These are phyloP conservation scores for Strigomonas culicis DNA, from an alignment of 208 protist genomes.

Conservation along the genomic window DNA sequence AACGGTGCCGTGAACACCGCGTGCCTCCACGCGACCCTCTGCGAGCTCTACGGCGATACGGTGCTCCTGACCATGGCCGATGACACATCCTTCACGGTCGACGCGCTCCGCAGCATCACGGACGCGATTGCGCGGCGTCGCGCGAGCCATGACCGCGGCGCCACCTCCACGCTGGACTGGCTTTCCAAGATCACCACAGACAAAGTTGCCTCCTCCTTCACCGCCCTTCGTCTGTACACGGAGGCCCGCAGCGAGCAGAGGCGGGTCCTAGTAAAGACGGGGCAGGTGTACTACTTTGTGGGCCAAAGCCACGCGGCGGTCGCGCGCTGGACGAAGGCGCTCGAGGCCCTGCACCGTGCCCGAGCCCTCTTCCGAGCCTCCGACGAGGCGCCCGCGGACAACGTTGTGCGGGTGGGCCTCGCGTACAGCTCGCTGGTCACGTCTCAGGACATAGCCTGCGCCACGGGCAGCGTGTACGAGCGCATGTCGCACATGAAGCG, in stretches of 20 bases:
- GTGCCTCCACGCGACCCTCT: conserved; percentile 40
- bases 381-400: conserved; percentile 30
- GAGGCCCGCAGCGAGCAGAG: conserved; percentile 39
- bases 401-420: conserved; percentile 45
- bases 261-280: conserved; percentile 51
- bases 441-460: conserved; percentile 30
- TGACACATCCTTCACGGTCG: conserved; percentile 46
- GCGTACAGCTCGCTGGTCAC: conserved; percentile 24
- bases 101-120: conserved; percentile 47
- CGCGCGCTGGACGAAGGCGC: conserved; percentile 75
- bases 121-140: conserved; percentile 33
- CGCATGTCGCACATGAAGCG: conserved; percentile 52
- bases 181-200: conserved; percentile 51
- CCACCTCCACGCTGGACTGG: conserved; percentile 41
- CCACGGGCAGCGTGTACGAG: conserved; percentile 57
- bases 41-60: conserved; percentile 75
- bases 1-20: conserved; percentile 14
- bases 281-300: conserved; percentile 70
- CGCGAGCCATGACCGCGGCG: conserved; percentile 14
- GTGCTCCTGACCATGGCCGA: conserved; percentile 67
- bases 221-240: conserved; percentile 63
- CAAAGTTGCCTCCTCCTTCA: conserved; percentile 63
- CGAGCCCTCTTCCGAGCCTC: conserved; percentile 54
- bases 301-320: conserved; percentile 50
- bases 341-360: conserved; percentile 67